phyloP scores from a whole-genome alignment of 805 yeast genomes.

The Saccharomyces jurei region DNA sequence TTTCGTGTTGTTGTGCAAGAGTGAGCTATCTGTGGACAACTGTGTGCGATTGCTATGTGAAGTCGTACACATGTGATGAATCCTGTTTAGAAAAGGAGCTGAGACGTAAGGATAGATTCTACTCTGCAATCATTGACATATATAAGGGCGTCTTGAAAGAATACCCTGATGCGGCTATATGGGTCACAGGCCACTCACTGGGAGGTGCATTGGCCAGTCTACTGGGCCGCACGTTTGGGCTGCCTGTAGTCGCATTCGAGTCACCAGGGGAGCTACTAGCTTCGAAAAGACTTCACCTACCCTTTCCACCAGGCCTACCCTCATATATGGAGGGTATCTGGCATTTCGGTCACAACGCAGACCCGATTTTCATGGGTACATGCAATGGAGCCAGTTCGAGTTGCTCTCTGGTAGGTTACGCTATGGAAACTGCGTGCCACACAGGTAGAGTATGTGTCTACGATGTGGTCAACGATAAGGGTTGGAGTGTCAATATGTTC shows the following conservation, averaged over 20 bases:
- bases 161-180: conserved; percentile 67
- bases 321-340: conserved; percentile 71
- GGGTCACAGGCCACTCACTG: conserved; percentile 93
- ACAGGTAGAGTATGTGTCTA: conserved; percentile 81
- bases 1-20: conserved; percentile 94
- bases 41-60: conserved; percentile 87
- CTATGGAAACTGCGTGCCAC: conserved; percentile 94
- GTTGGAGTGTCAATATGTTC: conserved; percentile 82
- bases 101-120: conserved; percentile 68
- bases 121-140: conserved; percentile 67
- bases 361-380: conserved; percentile 93
- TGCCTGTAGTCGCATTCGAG: conserved; percentile 85
- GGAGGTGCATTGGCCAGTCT: conserved; percentile 83
- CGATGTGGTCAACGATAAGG: conserved; percentile 80
- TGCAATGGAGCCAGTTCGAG: conserved; percentile 89
- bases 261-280: conserved; percentile 91
- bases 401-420: conserved; percentile 89
- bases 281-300: conserved; percentile 74
- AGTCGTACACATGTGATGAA: conserved; percentile 81
- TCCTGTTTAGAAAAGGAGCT: conserved; percentile 75
- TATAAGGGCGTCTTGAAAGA: conserved; percentile 59
- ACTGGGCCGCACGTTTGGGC: conserved; percentile 80
- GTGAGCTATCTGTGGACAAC: conserved; percentile 88
- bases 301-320: conserved; percentile 87
- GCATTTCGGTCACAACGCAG: conserved; percentile 96